These are phyloP conservation scores for Pythium biforme DNA, from an alignment of 352 stramenopile species.

Conservation along the genomic window DNA sequence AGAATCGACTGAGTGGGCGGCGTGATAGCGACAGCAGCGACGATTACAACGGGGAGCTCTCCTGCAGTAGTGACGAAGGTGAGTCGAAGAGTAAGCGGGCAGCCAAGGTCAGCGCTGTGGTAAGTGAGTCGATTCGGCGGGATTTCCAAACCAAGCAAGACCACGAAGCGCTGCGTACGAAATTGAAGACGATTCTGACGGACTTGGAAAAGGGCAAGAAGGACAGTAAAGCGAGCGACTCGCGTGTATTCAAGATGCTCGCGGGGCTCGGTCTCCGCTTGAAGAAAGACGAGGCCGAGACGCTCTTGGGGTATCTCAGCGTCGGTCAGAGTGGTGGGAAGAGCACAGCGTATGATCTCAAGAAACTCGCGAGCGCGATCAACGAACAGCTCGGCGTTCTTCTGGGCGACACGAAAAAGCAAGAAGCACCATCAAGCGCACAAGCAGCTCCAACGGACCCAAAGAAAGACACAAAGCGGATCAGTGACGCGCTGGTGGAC, in stretches of 20 bases:
- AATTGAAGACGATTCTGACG: slow-evolving; percentile 15
- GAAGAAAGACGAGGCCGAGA: slow-evolving; percentile 46
- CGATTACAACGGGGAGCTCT: slow-evolving; percentile 36
- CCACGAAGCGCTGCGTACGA: slow-evolving; percentile 34
- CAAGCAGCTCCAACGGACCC: neutral
- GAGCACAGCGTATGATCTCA: slow-evolving; percentile 33
- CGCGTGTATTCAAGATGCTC: slow-evolving; percentile 61
- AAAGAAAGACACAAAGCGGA: slow-evolving; percentile 1
- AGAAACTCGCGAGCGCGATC: slow-evolving; percentile 11
- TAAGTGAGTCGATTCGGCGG: slow-evolving; percentile 41
- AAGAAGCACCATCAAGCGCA: neutral
- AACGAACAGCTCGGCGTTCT: slow-evolving; percentile 19
- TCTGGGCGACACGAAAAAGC: slow-evolving; percentile 19
- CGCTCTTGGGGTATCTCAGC: slow-evolving; percentile 42
- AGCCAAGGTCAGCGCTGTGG: slow-evolving; percentile 27
- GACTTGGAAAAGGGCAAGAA: slow-evolving; percentile 29
- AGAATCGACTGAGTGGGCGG: slow-evolving; percentile 3
- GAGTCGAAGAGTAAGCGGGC: slow-evolving; percentile 27
- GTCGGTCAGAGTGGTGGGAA: slow-evolving; percentile 22
- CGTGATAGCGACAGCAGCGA: slow-evolving; percentile 28
- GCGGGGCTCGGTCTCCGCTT: slow-evolving; percentile 44
- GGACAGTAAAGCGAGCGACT: slow-evolving; percentile 42
- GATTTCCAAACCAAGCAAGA: slow-evolving; percentile 36
- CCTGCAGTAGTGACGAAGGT: slow-evolving; percentile 49
- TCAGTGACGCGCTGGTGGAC: slow-evolving; percentile 38